Base-by-base conservation (phyloP, 768 basidiomycete species). In the Termitomyces sp. region DNA sequence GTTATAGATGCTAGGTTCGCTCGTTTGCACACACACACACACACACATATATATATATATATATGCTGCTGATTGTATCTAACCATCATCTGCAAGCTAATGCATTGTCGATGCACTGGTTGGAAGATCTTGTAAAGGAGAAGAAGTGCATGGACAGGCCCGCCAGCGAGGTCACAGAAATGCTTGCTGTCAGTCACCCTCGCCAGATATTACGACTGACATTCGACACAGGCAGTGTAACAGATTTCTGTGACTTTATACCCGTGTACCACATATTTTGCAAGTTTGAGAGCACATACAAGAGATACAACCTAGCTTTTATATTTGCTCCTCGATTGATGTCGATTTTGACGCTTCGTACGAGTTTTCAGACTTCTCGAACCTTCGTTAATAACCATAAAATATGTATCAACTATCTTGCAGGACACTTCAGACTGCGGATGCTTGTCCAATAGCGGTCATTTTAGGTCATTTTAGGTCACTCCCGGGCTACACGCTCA, bases 291-390 rank as follows among this genome's bases (percentile, higher is more conserved):
- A 83, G 62, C 84, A 86, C 2, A 85, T 94, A 17, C 87, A 92
- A 65, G 87, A 91, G 57, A 75, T 90, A 17, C 92, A 98, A 70
- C n/a, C n/a, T n/a, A 87, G 85, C n/a, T n/a, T n/a, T n/a, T 82
- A 85, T 45, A 74, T 97, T n/a, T 82, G 90, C 57, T 80, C 78
- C 5, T 84, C 87, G 61, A 82, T 98, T 23, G 93, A 96, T 57
- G 79, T 78, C 9, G 97, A 99, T 69, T 97, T 98, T 69, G 94
- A 98, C 67, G 78, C 83, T 32, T 95, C 93, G 95, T 95, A 70
- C 55, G 92, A 76, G n/a, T 34, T 40, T n/a, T 48, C 25, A 11
- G 50, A 44, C 29, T 35, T 40, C 7, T 35, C 31, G 10, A 14
- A 17, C 29, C 34, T 42, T 29, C 10, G 17, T 11, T 38, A 11